A percentile compares a stretch with the other conserved stretches of the same genome.
Conservation (phyloP, 2,329 filamentous ascomycete genomes). For the Ophiosphaerella herpotricha region DNA sequence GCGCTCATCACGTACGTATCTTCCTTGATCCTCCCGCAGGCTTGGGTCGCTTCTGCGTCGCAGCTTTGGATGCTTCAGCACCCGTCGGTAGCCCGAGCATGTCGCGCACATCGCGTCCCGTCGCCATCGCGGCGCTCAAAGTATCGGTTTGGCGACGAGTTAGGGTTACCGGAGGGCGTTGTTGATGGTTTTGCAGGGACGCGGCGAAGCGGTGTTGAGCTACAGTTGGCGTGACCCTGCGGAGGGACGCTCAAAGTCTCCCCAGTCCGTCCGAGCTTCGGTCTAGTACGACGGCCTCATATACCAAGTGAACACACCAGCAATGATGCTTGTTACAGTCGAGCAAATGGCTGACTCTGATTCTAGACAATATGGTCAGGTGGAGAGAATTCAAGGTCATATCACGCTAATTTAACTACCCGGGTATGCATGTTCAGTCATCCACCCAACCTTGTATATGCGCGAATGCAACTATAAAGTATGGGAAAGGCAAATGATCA, state of each 20-base stretch:
- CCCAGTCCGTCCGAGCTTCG: conserved; percentile 3
- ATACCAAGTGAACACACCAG: too few species aligned
- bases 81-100: conserved; percentile 78
- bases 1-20: conserved; percentile 51
- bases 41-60: conserved; percentile 76
- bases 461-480: background rate
- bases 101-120: conserved; percentile 73
- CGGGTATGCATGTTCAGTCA: too few species aligned
- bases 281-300: background rate
- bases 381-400: too few species aligned
- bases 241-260: conserved; percentile 12
- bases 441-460: too few species aligned
- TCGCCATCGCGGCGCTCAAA: conserved; percentile 38
- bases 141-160: conserved; percentile 23
- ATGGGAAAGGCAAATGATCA: background rate
- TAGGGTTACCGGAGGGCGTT: conserved; percentile 18
- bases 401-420: too few species aligned
- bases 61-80: conserved; percentile 48
- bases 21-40: conserved; percentile 58
- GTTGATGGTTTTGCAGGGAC: conserved; percentile 39
- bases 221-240: conserved; percentile 11
- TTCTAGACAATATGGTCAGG: too few species aligned
- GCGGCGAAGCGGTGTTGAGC: conserved; percentile 18
- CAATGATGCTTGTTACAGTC: too few species aligned
- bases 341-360: too few species aligned